Evolutionary conservation across 805 yeast species (phyloP).

Genomic region (Limtongozyma cylindracea): DNA sequence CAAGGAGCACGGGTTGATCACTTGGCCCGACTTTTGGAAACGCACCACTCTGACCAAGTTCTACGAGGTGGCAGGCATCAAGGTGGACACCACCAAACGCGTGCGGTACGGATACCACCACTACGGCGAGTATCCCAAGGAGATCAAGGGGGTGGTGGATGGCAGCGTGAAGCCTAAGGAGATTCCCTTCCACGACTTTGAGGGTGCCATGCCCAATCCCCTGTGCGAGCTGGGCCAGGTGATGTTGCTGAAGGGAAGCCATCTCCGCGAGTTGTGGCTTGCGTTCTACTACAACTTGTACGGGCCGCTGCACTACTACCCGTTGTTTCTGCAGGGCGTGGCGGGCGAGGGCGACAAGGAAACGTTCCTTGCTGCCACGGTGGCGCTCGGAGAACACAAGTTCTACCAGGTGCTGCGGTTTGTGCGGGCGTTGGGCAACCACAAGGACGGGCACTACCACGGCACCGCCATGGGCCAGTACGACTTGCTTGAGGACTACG

Average conservation of each 20-base stretch:
- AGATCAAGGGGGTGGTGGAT: neutral
- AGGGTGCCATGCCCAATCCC: neutral
- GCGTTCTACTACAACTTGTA: slow-evolving; percentile 39
- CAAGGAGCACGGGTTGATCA: slow-evolving; percentile 22
- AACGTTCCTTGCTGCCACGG: slow-evolving; percentile 48
- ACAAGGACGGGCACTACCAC: slow-evolving; percentile 14
- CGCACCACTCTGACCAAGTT: slow-evolving; percentile 55
- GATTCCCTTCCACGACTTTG: slow-evolving; percentile 8
- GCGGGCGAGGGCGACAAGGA: slow-evolving; percentile 72
- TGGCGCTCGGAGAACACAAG: slow-evolving; percentile 13
- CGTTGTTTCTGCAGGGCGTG: slow-evolving; percentile 29
- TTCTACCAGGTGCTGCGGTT: slow-evolving; percentile 28
- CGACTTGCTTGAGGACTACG: slow-evolving; percentile 11
- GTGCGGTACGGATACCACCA: too few species aligned
- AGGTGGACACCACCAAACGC: slow-evolving; percentile 6
- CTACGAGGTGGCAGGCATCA: slow-evolving; percentile 40
- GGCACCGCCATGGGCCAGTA: slow-evolving; percentile 65
- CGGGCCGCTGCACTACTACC: slow-evolving; percentile 36
- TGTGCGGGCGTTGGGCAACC: slow-evolving; percentile 25
- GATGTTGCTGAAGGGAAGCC: slow-evolving; percentile 27
- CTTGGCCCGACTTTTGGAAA: slow-evolving; percentile 84
- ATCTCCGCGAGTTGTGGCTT: slow-evolving; percentile 27
- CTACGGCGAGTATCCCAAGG: slow-evolving; percentile 1
- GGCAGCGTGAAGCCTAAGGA: slow-evolving; percentile 1
- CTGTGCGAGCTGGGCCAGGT: slow-evolving; percentile 23